These are phyloP conservation scores for Didymella keratinophila DNA, from an alignment of 2,329 filamentous ascomycete species.

Conservation along the genomic window DNA sequence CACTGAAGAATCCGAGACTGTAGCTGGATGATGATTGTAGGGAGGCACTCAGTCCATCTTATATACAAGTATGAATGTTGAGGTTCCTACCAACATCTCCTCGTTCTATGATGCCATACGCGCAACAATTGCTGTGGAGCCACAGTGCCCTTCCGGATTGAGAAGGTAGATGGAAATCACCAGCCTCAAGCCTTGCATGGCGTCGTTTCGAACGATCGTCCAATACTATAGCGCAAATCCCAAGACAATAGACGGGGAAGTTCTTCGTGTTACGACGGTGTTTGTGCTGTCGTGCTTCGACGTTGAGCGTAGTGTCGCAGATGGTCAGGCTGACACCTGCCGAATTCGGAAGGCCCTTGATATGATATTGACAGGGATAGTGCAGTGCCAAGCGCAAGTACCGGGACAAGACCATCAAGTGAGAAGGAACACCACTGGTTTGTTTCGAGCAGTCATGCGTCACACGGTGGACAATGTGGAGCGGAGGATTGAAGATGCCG, in stretches of 20 bases:
- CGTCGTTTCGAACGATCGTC: conserved; percentile 2
- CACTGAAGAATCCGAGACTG: conserved; percentile 10
- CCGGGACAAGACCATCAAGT: conserved; percentile 22
- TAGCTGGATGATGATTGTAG: conserved; percentile 13
- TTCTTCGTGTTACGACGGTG: conserved; percentile 5
- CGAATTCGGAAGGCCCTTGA: conserved; percentile 13
- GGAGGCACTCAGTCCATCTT: not conserved
- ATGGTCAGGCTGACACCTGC: conserved; percentile 23
- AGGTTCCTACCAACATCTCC: conserved; percentile 6
- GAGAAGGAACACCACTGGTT: conserved; percentile 13
- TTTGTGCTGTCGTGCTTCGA: conserved; percentile 11
- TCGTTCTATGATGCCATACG: conserved; percentile 20
- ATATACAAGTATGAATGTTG: conserved; percentile 9
- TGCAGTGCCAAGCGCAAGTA: conserved; percentile 14
- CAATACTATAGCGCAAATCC: conserved; percentile 12
- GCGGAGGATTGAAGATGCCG: not conserved
- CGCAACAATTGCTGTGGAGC: not conserved
- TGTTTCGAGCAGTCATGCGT: conserved; percentile 8
- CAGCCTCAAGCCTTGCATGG: not conserved
- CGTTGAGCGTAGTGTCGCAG: conserved; percentile 6
- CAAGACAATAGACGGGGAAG: conserved; percentile 15
- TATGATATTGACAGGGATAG: conserved; percentile 11
- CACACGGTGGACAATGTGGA: conserved; percentile 5
- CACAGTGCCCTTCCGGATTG: conserved; percentile 7
- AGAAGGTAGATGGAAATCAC: conserved; percentile 17